These are phyloP conservation scores for Aspergillus unguis DNA, from an alignment of 2,329 filamentous ascomycete species.

Conservation along the genomic window DNA sequence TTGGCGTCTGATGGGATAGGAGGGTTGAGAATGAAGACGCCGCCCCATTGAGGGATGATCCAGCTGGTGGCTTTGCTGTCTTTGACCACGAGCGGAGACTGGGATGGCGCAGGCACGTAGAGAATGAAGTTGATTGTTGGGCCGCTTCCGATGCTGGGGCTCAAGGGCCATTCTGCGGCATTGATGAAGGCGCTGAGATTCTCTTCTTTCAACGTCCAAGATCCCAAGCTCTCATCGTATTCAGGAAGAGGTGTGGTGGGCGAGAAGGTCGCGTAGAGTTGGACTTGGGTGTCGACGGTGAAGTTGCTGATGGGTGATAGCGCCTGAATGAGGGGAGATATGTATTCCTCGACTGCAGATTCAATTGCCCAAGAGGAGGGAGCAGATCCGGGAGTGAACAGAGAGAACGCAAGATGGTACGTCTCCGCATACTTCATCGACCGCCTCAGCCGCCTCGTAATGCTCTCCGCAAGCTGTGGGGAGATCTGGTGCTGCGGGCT, in stretches of 20 bases:
- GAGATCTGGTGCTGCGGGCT: conserved; percentile 34
- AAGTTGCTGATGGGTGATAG: conserved; percentile 87
- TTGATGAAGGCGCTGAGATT: conserved; percentile 95
- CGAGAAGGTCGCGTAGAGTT: conserved; percentile 75
- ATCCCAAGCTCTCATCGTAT: conserved; percentile 52
- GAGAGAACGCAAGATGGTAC: conserved; percentile 92
- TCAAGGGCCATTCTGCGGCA: conserved; percentile 94
- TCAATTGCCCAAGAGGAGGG: conserved; percentile 94
- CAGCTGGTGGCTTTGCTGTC: conserved; percentile 68
- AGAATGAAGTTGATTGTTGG: conserved; percentile 96
- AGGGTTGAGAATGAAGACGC: conserved; percentile 66
- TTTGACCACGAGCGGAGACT: conserved; percentile 59
- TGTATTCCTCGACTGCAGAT: conserved; percentile 71
- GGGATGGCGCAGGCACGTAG: conserved; percentile 71
- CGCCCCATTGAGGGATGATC: conserved; percentile 96
- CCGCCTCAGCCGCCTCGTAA: conserved; percentile 68
- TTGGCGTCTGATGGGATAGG: conserved; percentile 34
- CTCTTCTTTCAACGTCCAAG: conserved; percentile 72
- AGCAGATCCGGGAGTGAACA: conserved; percentile 74
- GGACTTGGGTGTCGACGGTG: conserved; percentile 92
- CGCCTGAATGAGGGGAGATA: conserved; percentile 75
- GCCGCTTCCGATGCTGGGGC: conserved; percentile 85
- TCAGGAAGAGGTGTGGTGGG: conserved; percentile 59
- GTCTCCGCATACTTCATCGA: conserved; percentile 89
- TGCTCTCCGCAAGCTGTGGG: conserved; percentile 54